A percentile compares a stretch with the other conserved stretches of the same genome.
Conservation (phyloP, 2,329 filamentous ascomycete genomes). For the Mycogone perniciosa region DNA sequence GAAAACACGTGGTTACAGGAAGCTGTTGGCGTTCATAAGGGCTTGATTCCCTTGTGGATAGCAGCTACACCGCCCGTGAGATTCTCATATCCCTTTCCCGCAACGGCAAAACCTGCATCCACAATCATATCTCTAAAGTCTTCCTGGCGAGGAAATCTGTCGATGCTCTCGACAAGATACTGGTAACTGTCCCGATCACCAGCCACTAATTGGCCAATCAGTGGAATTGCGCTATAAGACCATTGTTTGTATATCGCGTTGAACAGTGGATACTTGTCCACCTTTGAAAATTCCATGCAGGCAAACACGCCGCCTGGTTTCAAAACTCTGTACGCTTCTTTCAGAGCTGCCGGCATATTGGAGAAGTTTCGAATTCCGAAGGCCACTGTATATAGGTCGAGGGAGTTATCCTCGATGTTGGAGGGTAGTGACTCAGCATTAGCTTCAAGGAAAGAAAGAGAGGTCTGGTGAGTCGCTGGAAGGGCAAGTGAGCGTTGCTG, state of each 20-base stretch:
- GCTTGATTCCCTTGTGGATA: slow-evolving; percentile 96
- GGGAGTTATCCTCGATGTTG: slow-evolving; percentile 58
- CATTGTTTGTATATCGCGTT: slow-evolving; percentile 88
- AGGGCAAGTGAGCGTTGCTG: slow-evolving; percentile 63
- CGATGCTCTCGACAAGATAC: slow-evolving; percentile 97
- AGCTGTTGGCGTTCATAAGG: slow-evolving; percentile 27
- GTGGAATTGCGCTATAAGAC: slow-evolving; percentile 88
- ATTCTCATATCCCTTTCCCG: slow-evolving; percentile 80
- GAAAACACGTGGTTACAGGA: neutral
- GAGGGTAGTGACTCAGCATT: slow-evolving; percentile 73
- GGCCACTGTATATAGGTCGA: slow-evolving; percentile 94
- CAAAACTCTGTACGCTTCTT: slow-evolving; percentile 79
- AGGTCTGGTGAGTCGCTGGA: slow-evolving; percentile 47
- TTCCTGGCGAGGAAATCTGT: slow-evolving; percentile 80
- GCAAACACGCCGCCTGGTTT: slow-evolving; percentile 95
- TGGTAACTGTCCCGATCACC: slow-evolving; percentile 95
- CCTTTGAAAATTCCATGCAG: slow-evolving; percentile 89
- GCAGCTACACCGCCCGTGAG: slow-evolving; percentile 88
- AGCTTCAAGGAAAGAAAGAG: slow-evolving; percentile 74
- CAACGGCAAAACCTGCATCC: slow-evolving; percentile 78
- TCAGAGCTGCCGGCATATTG: slow-evolving; percentile 75
- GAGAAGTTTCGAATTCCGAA: slow-evolving; percentile 98
- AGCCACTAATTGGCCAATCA: slow-evolving; percentile 92
- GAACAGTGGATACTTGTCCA: slow-evolving; percentile 67
- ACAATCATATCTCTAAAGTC: slow-evolving; percentile 79